These are phyloP conservation scores for Colletotrichum sp. DNA, from an alignment of 2,329 filamentous ascomycete genomes.

Conservation along the genomic window DNA sequence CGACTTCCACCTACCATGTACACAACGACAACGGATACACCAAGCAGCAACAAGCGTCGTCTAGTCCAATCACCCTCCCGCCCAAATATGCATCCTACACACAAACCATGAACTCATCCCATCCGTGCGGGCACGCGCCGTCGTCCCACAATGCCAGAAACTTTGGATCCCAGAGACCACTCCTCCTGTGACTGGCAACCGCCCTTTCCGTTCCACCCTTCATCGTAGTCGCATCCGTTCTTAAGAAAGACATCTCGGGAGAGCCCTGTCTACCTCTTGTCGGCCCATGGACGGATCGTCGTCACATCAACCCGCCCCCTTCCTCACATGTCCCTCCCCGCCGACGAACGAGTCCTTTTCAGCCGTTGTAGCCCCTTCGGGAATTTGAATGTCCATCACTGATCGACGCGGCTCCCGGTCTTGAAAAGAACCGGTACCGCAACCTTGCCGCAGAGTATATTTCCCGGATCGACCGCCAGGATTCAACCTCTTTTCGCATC, in stretches of 20 bases:
- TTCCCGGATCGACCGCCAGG: conserved; percentile 1
- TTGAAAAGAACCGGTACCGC: background rate
- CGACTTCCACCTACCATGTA: background rate
- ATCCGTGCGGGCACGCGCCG: conserved; percentile 9
- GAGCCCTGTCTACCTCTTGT: background rate
- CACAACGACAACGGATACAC: background rate
- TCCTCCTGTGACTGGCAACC: background rate
- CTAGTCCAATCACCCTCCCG: background rate
- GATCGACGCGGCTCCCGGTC: conserved; percentile 11
- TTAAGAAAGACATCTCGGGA: conserved; percentile 5
- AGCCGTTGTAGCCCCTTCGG: background rate
- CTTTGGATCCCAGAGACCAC: background rate
- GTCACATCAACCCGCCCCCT: background rate
- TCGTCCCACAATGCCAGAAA: background rate
- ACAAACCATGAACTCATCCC: conserved; percentile 3
- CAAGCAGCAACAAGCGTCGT: background rate
- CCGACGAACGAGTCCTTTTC: background rate
- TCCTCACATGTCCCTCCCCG: background rate
- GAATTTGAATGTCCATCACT: background rate
- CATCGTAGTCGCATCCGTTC: background rate
- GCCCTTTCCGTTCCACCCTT: background rate
- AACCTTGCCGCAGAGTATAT: background rate
- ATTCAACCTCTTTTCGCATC: background rate
- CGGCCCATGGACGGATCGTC: conserved; percentile 11
- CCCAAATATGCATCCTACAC: background rate